Evolutionary conservation across 495 filamentous ascomycete genomes (phyloP), one percentile per base, ranked within the genome.

Genomic region (Penicillium turbatum): DNA sequence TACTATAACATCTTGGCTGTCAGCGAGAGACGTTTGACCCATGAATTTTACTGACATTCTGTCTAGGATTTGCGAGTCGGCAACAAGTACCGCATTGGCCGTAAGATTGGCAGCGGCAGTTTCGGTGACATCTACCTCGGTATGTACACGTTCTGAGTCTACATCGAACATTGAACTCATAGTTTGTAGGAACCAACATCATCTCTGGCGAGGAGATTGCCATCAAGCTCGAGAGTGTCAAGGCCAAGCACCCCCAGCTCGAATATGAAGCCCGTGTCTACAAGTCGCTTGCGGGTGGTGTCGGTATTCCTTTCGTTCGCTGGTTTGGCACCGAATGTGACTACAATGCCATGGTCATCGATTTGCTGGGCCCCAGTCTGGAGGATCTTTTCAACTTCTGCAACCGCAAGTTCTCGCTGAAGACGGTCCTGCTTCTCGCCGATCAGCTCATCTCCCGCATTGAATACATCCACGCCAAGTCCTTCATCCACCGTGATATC

Each of bases 311-410:
- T 36, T 99, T 99, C 65, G 95, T 99, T 61, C 90, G 95, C 70
- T 99, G 95, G 95, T 99, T 97, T 75, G 95, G 95, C 57, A 99
- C 95, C 51, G 95, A 99, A 74, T 99, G 95, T 74, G 95, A 99
- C 76, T 99, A 99, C 83, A 97, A 99, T 75, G 95, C 95, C 65
- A 99, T 99, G 95, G 95, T 99, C 43, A 87, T 99, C 59, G 95
- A 99, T 66, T 84, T 99, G 15, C 88, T 99, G 35, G 95, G 95
- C 46, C 95, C 95, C 53, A 95, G 89, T 69, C 79, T 99, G 79
- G 95, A 99, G 75, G 95, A 99, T 69, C 80, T 99, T n/a, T 99
- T 99, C 90, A 99, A 99, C 83, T 99, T 99, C 73, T 99, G 95
- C 85, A 99, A 97, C 83, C 87, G 95, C 69, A 99, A 99, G 72